Evolutionary conservation across 441 rosid genomes (phyloP).

Genomic region (Gossypium trilobum): DNA sequence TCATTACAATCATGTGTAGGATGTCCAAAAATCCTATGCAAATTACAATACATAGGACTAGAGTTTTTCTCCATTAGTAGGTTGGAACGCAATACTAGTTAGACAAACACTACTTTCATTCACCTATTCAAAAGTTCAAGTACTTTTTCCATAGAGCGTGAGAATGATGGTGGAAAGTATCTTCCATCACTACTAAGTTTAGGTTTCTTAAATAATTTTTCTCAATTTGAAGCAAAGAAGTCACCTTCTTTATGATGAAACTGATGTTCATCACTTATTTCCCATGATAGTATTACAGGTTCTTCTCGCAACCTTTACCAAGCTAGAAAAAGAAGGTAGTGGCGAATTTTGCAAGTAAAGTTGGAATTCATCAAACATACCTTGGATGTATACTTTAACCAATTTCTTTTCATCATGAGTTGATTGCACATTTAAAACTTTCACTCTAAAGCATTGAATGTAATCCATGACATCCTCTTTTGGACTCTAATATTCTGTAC

Average conservation of each 20-base stretch:
- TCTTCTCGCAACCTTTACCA: background rate
- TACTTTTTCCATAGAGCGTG: background rate
- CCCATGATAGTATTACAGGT: background rate
- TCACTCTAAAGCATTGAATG: background rate
- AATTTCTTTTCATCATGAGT: too few species aligned
- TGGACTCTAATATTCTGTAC: background rate
- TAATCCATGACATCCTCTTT: background rate
- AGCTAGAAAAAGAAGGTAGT: too few species aligned
- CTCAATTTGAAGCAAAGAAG: background rate
- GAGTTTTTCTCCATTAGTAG: background rate
- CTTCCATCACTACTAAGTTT: background rate
- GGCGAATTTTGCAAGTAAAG: background rate
- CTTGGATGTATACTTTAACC: background rate
- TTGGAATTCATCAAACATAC: background rate
- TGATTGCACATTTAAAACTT: too few species aligned
- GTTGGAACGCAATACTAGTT: background rate
- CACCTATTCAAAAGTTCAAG: background rate
- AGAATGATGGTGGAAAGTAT: too few species aligned
- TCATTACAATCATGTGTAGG: background rate
- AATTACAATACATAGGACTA: background rate
- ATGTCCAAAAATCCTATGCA: background rate
- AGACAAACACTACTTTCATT: background rate
- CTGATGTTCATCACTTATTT: background rate
- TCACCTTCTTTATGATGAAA: background rate
- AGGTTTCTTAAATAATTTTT: background rate